A percentile compares a stretch with the other conserved stretches of the same genome.
These are phyloP conservation scores for Candida labiduridarum DNA, from an alignment of 1,139 yeast genomes.

Conservation along the genomic window DNA sequence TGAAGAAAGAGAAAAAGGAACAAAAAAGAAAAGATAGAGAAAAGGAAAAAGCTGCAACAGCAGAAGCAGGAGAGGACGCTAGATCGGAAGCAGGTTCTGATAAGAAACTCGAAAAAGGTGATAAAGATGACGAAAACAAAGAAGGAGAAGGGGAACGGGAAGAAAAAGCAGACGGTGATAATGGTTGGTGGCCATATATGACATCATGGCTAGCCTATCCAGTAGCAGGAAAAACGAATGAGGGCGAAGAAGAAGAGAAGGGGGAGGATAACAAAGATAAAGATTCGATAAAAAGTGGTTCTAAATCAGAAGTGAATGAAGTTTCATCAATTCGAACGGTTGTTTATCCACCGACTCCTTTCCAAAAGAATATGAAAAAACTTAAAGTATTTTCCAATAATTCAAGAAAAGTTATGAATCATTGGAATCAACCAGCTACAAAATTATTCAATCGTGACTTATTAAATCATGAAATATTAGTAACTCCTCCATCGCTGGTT, in stretches of 20 bases:
- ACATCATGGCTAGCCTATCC: slow-evolving; percentile 1
- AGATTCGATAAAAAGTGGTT: background rate
- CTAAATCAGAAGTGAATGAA: background rate
- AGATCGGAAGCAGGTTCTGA: background rate
- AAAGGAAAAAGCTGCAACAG: slow-evolving; percentile 2
- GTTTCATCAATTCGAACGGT: background rate
- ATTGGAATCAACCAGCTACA: slow-evolving; percentile 41
- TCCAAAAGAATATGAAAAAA: slow-evolving; percentile 15
- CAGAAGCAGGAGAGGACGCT: slow-evolving; percentile 4
- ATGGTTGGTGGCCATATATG: slow-evolving; percentile 2
- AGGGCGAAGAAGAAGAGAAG: slow-evolving; percentile 7
- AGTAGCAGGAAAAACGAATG: slow-evolving; percentile 3
- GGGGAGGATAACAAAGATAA: slow-evolving; percentile 6
- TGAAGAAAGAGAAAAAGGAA: slow-evolving; percentile 8
- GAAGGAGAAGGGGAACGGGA: background rate
- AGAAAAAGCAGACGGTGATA: background rate
- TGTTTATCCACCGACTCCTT: slow-evolving; percentile 2
- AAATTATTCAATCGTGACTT: slow-evolving; percentile 19
- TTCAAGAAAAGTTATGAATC: slow-evolving; percentile 26
- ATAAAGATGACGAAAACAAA: background rate
- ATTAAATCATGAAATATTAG: slow-evolving; percentile 17
- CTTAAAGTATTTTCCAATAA: slow-evolving; percentile 24
- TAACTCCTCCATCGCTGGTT: background rate
- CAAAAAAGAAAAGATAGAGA: slow-evolving; percentile 1
- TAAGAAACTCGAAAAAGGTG: background rate